Conservation (phyloP, 1,139 yeast genomes). For the Zygoascus meyerae region DNA sequence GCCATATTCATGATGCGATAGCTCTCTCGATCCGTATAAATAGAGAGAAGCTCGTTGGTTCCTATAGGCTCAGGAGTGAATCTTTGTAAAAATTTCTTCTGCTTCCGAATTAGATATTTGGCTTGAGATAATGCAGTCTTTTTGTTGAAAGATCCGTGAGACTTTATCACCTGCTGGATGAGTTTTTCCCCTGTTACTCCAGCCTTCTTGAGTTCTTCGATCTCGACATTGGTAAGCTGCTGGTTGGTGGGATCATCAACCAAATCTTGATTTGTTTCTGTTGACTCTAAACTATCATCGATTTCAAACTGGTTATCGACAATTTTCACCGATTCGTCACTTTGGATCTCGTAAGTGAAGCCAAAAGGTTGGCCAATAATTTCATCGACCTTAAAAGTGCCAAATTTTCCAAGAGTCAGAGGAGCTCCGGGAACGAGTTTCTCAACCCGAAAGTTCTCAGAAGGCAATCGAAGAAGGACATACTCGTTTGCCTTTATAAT, state of each 20-base stretch:
- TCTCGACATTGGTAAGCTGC: conserved; percentile 64
- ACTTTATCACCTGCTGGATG: conserved; percentile 72
- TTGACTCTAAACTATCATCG: conserved; percentile 29
- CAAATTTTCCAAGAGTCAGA: conserved; percentile 84
- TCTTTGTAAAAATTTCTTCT: conserved; percentile 79
- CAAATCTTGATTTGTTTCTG: conserved; percentile 59
- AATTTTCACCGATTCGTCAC: conserved; percentile 20
- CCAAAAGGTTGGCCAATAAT: conserved; percentile 82
- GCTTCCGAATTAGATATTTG: conserved; percentile 84
- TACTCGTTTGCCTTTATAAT: conserved; percentile 41
- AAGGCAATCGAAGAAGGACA: conserved; percentile 72
- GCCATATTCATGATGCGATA: conserved; percentile 74
- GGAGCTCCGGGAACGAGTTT: conserved; percentile 54
- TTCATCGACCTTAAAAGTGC: conserved; percentile 68
- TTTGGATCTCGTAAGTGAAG: conserved; percentile 74
- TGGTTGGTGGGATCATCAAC: conserved; percentile 76
- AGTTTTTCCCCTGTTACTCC: conserved; percentile 67
- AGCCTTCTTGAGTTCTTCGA: conserved; percentile 64
- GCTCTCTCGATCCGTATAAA: conserved; percentile 67
- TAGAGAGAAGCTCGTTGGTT: conserved; percentile 68
- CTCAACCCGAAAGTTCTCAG: conserved; percentile 68
- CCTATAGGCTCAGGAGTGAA: conserved; percentile 79
- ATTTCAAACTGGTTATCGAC: conserved; percentile 24
- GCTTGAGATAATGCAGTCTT: conserved; percentile 89
- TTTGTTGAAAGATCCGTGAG: conserved; percentile 82